These are phyloP conservation scores for Poterioochromonas sp. DNA, from an alignment of 352 stramenopile genomes.

Conservation along the genomic window DNA sequence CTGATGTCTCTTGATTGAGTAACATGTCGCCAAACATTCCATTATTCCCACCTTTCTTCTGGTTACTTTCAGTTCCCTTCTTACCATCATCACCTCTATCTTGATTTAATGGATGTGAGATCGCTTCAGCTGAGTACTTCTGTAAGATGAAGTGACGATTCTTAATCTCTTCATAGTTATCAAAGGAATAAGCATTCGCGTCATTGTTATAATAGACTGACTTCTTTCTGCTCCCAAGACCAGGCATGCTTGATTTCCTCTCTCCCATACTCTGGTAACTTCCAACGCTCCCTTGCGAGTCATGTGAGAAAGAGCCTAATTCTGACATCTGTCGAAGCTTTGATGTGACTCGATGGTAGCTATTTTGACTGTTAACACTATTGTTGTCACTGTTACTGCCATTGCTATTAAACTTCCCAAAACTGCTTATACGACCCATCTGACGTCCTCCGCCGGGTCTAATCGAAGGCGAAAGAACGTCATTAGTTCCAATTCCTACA, in stretches of 20 bases:
- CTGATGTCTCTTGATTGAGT: slow-evolving; percentile 8
- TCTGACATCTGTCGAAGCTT: slow-evolving; percentile 11
- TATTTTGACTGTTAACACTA: slow-evolving; percentile 17
- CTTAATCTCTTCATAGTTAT: slow-evolving; percentile 17
- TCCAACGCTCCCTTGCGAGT: slow-evolving; percentile 7
- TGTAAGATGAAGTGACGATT: slow-evolving; percentile 14
- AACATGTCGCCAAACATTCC: slow-evolving; percentile 11
- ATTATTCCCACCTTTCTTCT: slow-evolving; percentile 14
- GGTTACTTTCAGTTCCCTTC: slow-evolving; percentile 11
- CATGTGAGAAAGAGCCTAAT: slow-evolving; percentile 13
- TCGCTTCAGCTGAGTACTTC: slow-evolving; percentile 10
- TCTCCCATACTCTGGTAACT: slow-evolving; percentile 11
- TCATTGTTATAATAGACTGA: slow-evolving; percentile 17
- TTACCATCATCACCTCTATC: slow-evolving; percentile 13
- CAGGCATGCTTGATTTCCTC: slow-evolving; percentile 10
- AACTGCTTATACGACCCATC: slow-evolving; percentile 13
- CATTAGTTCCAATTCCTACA: no score
- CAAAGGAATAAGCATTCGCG: slow-evolving; percentile 11
- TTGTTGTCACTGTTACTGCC: slow-evolving; percentile 8
- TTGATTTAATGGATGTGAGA: slow-evolving; percentile 15
- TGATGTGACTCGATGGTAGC: slow-evolving; percentile 10
- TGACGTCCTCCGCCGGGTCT: no score
- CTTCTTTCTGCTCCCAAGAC: slow-evolving; percentile 10
- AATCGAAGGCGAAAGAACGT: no score
- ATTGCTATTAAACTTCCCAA: slow-evolving; percentile 11